These are phyloP conservation scores for Pittosporum tobira DNA, from an alignment of 129 eudicot genomes.

Conservation along the genomic window DNA sequence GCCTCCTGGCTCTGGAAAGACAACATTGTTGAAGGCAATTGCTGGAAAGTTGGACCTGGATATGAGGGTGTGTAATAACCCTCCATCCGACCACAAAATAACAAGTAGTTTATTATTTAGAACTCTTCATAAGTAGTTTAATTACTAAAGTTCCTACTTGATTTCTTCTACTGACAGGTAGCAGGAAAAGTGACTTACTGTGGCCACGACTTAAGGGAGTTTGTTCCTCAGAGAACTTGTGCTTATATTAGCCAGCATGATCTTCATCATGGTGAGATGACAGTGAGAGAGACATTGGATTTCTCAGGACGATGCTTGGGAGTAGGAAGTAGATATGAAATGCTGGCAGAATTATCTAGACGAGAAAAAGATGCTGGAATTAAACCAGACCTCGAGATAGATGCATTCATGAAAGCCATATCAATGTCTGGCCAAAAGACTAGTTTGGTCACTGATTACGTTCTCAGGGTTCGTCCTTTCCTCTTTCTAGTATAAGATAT, in stretches of 20 bases:
- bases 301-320: slow-evolving; percentile 72
- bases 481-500: not conserved
- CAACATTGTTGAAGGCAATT: slow-evolving; percentile 66
- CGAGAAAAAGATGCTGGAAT: slow-evolving; percentile 61
- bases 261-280: slow-evolving; percentile 82
- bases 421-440: slow-evolving; percentile 62
- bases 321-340: slow-evolving; percentile 62
- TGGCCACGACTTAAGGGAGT: slow-evolving; percentile 66
- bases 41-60: slow-evolving; percentile 72
- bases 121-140: slow-evolving; percentile 2
- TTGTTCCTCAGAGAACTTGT: slow-evolving; percentile 72
- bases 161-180: slow-evolving; percentile 17
- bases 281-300: slow-evolving; percentile 73
- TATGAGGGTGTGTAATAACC: slow-evolving; percentile 37
- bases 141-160: not conserved
- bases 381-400: slow-evolving; percentile 75
- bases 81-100: no score
- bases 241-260: slow-evolving; percentile 78
- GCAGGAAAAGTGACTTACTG: slow-evolving; percentile 57
- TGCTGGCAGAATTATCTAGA: slow-evolving; percentile 66
- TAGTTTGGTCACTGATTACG: slow-evolving; percentile 66
- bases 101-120: no score
- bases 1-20: slow-evolving; percentile 79
- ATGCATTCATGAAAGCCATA: slow-evolving; percentile 77
- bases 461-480: slow-evolving; percentile 45